A percentile compares a stretch with the other conserved stretches of the same genome.
Evolutionary conservation across 345 rosid genomes (phyloP).

Genomic region (Linum lewisii): DNA sequence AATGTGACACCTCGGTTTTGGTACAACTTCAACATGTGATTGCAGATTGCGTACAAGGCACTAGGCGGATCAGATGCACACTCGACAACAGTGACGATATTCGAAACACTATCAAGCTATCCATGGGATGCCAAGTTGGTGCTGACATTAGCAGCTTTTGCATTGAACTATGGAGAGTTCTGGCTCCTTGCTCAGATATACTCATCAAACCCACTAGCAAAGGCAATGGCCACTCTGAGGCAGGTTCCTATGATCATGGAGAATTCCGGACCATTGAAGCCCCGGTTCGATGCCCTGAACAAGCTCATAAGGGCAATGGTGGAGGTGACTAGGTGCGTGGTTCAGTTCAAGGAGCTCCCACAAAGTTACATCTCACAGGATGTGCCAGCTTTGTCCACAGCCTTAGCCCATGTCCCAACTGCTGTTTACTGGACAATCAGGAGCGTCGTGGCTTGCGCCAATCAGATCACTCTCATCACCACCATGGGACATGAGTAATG

Average conservation of each 20-base stretch:
- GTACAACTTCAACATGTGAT: background rate
- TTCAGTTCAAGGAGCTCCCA: conserved; percentile 3
- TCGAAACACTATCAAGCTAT: background rate
- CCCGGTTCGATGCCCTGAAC: conserved; percentile 1
- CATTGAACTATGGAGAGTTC: conserved; percentile 1
- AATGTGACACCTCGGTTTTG: background rate
- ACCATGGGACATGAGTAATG: background rate
- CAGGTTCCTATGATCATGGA: background rate
- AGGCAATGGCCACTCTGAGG: conserved; percentile 4
- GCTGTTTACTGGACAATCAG: conserved; percentile 5
- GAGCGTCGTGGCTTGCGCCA: conserved; percentile 1
- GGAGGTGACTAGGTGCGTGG: background rate
- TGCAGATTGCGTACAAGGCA: background rate
- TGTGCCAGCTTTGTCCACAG: background rate
- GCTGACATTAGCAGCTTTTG: background rate
- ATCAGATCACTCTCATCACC: background rate
- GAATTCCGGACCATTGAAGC: background rate
- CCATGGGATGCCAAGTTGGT: conserved; percentile 4
- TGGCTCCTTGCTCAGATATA: conserved; percentile 6
- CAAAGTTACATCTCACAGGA: background rate
- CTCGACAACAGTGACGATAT: background rate
- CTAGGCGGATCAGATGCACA: background rate
- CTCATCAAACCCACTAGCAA: background rate
- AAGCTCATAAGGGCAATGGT: background rate
- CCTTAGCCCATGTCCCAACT: background rate